Base-by-base conservation (phyloP, 345 rosid species). In the Ailanthus altissimus region DNA sequence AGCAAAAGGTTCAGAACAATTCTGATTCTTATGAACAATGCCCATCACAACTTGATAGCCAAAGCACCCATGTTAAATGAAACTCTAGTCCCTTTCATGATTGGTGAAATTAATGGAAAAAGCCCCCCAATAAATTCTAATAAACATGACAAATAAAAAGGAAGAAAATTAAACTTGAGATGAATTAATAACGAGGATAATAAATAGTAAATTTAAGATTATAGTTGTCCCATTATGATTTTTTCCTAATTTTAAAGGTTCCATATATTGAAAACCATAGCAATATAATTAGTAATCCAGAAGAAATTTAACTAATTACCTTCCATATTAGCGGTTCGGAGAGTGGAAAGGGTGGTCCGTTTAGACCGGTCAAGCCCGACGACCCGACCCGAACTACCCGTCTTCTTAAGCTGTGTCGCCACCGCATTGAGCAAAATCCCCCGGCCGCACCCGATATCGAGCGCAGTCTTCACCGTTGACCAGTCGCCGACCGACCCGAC, bases 361-460 rank as follows among this genome's bases (percentile, higher is more conserved):
- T 89, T 93, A 26, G 90, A 86, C 58, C 93, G 90, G 83, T 90
- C 97, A 83, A 95, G 77, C 80, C 98, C 98, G 45, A 93, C 99
- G 70, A 95, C 94, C 78, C 97, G 94, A 60, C 99, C 99, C 40
- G 93, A 93, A 56, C 98, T 95, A 0, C 98, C 98, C 0, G 96
- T 88, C 73, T 95, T 95, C 85, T 95, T 95, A 32, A 95, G 86
- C 94, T 95, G 97, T 26, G 89, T 93, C 47, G 99, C 99, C 80
- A 95, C 99, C 73, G 97, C 78, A 78, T 95, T 95, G 38, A 95
- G 87, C 76, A 95, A 46, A 70, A 95, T 88, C 75, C 99, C 99
- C 4, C 96, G 86, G n/a, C 99, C 99, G 59, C 99, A 95, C 0
- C 99, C 99, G 5, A 95, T 82, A 75, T 95, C 99, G 18, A 95